Evolutionary conservation across 108 stramenopile genomes (phyloP).

Genomic region (Aurantiochytrium sp.): DNA sequence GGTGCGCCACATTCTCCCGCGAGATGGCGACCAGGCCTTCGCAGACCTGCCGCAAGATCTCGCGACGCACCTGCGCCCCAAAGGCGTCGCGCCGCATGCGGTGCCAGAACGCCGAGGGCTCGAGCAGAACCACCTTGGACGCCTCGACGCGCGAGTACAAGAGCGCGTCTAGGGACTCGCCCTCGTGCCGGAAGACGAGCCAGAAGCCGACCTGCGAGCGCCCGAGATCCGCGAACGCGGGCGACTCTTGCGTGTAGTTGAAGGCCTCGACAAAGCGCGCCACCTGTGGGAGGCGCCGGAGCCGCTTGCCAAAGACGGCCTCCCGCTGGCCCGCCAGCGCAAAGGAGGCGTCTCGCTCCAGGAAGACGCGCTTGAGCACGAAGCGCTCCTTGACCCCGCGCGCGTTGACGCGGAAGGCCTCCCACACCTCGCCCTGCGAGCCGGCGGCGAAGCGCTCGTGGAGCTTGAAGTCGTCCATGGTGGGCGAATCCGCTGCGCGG

Average conservation of each 20-base stretch:
- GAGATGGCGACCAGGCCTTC: neutral
- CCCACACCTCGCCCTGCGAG: constrained; percentile 21
- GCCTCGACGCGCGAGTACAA: neutral
- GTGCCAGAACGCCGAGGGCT: constrained; percentile 11
- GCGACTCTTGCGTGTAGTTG: neutral
- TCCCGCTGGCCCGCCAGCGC: neutral
- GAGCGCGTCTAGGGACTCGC: neutral
- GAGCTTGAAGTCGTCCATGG: neutral
- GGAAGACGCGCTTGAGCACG: neutral
- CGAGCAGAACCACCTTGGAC: neutral
- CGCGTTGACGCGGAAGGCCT: neutral
- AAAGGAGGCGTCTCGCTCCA: neutral
- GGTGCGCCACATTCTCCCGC: neutral
- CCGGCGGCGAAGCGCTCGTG: neutral
- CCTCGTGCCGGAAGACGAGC: constrained; percentile 26
- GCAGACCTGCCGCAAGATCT: neutral
- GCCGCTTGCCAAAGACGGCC: neutral
- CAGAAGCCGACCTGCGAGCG: neutral
- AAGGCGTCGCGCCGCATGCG: neutral
- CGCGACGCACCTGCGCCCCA: neutral
- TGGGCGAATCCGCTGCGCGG: too few species aligned
- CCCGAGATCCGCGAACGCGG: neutral
- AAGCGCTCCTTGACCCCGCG: neutral
- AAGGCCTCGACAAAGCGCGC: constrained; percentile 10
- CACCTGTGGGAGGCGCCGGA: neutral